Evolutionary conservation across 148 eudicot species (phyloP).

Genomic region (Gaultheria prostrata): DNA sequence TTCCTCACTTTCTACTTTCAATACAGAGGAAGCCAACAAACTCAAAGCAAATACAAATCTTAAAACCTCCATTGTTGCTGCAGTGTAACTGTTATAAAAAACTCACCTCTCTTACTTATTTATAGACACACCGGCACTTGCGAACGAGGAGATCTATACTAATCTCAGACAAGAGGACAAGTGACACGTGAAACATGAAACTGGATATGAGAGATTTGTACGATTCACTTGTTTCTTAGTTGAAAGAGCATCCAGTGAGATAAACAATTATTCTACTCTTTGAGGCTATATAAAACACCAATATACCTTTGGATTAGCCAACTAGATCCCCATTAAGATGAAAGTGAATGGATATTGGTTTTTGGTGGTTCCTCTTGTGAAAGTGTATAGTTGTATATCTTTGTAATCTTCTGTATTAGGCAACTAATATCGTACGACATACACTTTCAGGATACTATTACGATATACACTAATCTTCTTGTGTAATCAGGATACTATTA

Average conservation of each 20-base stretch:
- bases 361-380: not conserved
- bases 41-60: not conserved
- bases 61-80: slow-evolving; percentile 14
- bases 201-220: not conserved
- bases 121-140: not conserved
- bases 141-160: not conserved
- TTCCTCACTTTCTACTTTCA: not conserved
- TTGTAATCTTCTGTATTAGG: too few relatives aligned
- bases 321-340: not conserved
- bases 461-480: too few relatives aligned
- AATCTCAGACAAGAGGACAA: not conserved
- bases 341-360: not conserved
- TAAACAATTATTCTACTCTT: not conserved
- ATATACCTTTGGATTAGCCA: not conserved
- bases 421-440: too few relatives aligned
- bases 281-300: not conserved
- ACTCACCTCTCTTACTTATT: not conserved
- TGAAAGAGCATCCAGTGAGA: not conserved
- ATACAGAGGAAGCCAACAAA: slow-evolving; percentile 10
- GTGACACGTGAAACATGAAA: not conserved
- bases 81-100: not conserved
- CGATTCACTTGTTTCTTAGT: not conserved
- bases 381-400: too few relatives aligned
- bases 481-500: too few relatives aligned
- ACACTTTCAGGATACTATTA: too few relatives aligned